phyloP scores from a whole-genome alignment of 306 rosid species.

The Lathyrus aphaca region DNA sequence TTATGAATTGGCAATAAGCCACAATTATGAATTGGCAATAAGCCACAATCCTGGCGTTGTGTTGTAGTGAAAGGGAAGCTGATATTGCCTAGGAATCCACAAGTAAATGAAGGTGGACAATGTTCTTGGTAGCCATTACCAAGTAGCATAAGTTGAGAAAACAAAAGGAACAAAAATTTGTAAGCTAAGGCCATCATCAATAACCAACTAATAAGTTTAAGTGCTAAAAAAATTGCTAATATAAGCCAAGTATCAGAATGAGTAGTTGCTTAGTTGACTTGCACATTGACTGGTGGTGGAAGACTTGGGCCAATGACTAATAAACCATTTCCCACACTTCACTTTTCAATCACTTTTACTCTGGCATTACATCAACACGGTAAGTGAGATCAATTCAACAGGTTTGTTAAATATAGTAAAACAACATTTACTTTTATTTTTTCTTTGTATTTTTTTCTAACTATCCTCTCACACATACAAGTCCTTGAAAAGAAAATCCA shows the following conservation, averaged over 20 bases:
- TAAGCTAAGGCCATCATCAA: constrained; percentile 14
- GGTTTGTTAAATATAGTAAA: not conserved
- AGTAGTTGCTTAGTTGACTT: not conserved
- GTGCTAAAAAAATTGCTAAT: not conserved
- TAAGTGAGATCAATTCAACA: not conserved
- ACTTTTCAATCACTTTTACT: not conserved
- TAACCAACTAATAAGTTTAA: not conserved
- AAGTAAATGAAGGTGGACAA: constrained; percentile 37
- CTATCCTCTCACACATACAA: no score
- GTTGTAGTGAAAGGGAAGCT: constrained; percentile 41
- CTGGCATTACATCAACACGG: not conserved
- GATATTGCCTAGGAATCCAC: constrained; percentile 34
- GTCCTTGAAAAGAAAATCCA: no score
- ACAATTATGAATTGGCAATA: constrained; percentile 37
- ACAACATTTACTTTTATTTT: no score
- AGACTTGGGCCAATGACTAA: not conserved
- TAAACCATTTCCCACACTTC: not conserved
- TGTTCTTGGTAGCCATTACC: rapidly evolving
- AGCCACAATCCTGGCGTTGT: constrained; percentile 38
- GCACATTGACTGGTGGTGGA: not conserved
- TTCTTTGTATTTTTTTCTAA: no score
- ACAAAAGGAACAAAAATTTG: constrained; percentile 19
- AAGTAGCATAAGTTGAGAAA: constrained; percentile 14
- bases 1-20: constrained; percentile 37
- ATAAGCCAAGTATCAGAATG: no score